Base-by-base conservation (phyloP, 768 basidiomycete species). In the Clitopilus hobsonii region DNA sequence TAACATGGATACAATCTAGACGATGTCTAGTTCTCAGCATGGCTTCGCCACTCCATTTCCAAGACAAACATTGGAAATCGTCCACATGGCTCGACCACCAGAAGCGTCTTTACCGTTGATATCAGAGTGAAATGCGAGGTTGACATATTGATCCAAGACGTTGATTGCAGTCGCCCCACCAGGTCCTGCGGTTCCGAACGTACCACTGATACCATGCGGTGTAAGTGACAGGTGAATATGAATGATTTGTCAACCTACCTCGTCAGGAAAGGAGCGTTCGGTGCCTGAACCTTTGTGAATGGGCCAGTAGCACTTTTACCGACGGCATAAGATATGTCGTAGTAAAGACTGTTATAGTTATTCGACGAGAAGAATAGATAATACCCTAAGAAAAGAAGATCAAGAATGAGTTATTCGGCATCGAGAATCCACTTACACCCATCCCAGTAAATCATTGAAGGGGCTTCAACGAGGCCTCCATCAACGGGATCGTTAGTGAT, bases 61-160 rank as follows among this genome's bases (percentile, higher is more conserved):
- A 36, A 52, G 51, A 30, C 51, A 52, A 22, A 52, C 51, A n/a
- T 52, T 52, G 30, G 51, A 52, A 10, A 52, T 52, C 3, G 51
- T 52, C 51, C 51, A 52, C 51, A 52, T 52, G 30, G 51, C 29
- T 6, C 51, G 51, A 22, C 51, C 51, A 2, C 4, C 20, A 3
- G 51, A 52, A 10, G 51, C 51, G 36, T 52, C 29, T n/a, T 32
- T 6, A 18, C 51, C 51, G n/a, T 52, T 52, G 30, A 52, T 52
- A 25, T 52, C 5, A 10, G 51, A 52, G 51, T 52, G 51, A 22
- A 52, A 52, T 5, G 29, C 51, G 29, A 52, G 18, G 51, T 52
- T 52, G 51, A 52, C 51, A n/a, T 52, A 52, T 52, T 52, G 28
- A 22, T 52, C 51, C 4, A 52, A 30, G 13, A 52, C 51, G 51